Conservation (phyloP, 306 rosid genomes). For the Betula pendula region DNA sequence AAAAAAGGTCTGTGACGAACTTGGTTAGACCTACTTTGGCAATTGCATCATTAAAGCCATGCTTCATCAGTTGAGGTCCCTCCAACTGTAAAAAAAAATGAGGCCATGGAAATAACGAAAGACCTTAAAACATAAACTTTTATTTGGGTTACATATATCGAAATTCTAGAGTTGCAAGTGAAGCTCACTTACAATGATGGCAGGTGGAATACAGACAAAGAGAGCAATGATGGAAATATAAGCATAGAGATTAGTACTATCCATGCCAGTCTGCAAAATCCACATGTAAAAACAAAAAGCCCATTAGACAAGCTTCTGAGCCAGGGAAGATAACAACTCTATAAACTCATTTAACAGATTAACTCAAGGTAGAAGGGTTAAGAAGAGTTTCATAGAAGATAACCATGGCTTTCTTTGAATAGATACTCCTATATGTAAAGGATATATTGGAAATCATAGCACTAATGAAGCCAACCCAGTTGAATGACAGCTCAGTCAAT, state of each 20-base stretch:
- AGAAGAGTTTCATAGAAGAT: conserved; percentile 20
- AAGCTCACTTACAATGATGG: conserved; percentile 68
- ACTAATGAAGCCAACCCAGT: conserved; percentile 59
- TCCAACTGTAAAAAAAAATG: conserved; percentile 53
- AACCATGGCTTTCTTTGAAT: conserved; percentile 98
- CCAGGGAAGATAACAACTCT: not conserved
- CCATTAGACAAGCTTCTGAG: not conserved
- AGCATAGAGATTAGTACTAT: conserved; percentile 89
- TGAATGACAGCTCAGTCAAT: conserved; percentile 58
- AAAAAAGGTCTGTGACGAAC: conserved; percentile 79
- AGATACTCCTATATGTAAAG: conserved; percentile 60
- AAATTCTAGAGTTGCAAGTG: not conserved
- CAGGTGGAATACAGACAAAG: conserved; percentile 87
- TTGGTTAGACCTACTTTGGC: conserved; percentile 83
- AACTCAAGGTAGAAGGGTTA: conserved; percentile 11
- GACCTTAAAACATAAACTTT: not conserved
- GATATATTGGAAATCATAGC: conserved; percentile 65
- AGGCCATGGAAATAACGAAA: conserved; percentile 14
- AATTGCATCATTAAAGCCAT: conserved; percentile 82
- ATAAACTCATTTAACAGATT: not conserved
- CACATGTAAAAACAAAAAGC: not conserved
- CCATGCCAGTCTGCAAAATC: conserved; percentile 86
- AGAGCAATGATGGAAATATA: conserved; percentile 94
- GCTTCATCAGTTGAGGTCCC: conserved; percentile 78
- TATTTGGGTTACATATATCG: not conserved